phyloP scores from a whole-genome alignment of 1,284 basidiomycete species.

The Ceratobasidium sp. region DNA sequence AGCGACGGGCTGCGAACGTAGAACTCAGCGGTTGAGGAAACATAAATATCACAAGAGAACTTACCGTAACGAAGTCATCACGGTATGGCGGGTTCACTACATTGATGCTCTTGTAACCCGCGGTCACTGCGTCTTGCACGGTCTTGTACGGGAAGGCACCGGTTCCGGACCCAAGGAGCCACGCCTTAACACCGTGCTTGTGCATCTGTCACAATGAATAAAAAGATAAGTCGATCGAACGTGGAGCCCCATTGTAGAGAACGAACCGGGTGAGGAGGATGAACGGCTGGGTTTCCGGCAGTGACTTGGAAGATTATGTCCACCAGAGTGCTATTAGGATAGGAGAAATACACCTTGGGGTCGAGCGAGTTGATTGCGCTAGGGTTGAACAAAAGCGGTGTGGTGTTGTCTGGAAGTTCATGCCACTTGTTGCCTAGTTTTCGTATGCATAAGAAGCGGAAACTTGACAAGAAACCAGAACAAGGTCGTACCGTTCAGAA shows the following conservation, averaged over 20 bases:
- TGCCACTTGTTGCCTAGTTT: background rate
- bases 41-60: background rate
- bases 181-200: slow-evolving; percentile 43
- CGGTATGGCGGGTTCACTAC: slow-evolving; percentile 40
- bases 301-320: slow-evolving; percentile 40
- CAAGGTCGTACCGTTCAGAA: slow-evolving; percentile 30
- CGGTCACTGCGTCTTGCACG: slow-evolving; percentile 28
- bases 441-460: background rate
- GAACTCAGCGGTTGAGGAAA: background rate
- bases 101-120: slow-evolving; percentile 36
- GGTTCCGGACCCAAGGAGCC: slow-evolving; percentile 39
- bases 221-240: background rate
- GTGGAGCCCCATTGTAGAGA: too few species aligned
- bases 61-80: slow-evolving; percentile 31
- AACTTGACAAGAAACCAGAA: background rate
- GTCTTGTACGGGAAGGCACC: slow-evolving; percentile 36
- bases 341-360: slow-evolving; percentile 34
- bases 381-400: slow-evolving; percentile 33
- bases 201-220: slow-evolving; percentile 22
- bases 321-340: slow-evolving; percentile 30
- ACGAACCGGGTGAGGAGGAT: slow-evolving; percentile 21
- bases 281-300: slow-evolving; percentile 21
- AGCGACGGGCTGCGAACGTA: slow-evolving; percentile 22
- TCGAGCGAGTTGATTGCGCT: slow-evolving; percentile 25
- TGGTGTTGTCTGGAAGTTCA: slow-evolving; percentile 8